A percentile compares a stretch with the other conserved stretches of the same genome.
Conservation (phyloP, 1,284 basidiomycete species). For the Ustilago cynodontis region DNA sequence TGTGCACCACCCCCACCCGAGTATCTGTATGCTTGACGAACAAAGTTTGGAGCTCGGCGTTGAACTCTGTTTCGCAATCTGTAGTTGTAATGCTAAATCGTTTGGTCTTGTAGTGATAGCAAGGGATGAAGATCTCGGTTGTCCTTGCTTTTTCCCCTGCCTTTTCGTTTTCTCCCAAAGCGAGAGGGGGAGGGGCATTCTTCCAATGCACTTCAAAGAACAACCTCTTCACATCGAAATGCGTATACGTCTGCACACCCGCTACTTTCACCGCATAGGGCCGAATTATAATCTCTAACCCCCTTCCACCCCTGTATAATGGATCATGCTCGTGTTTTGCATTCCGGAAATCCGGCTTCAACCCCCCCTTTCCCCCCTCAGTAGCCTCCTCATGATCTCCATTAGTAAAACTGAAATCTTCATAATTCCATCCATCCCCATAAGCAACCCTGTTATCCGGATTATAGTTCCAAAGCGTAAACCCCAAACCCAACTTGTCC, state of each 20-base stretch:
- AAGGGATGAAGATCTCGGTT: constrained; percentile 62
- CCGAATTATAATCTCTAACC: constrained; percentile 77
- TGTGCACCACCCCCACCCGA: constrained; percentile 38
- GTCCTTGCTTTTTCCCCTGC: constrained; percentile 6
- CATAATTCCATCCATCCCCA: constrained; percentile 95
- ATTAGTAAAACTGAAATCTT: constrained; percentile 78
- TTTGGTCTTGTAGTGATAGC: constrained; percentile 44
- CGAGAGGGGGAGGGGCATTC: constrained; percentile 34
- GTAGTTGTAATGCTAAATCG: constrained; percentile 42
- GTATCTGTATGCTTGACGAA: constrained; percentile 46
- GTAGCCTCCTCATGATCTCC: constrained; percentile 74
- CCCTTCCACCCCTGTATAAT: constrained; percentile 83
- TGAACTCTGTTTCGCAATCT: constrained; percentile 33
- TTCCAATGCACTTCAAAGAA: constrained; percentile 62
- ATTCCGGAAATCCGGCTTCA: constrained; percentile 57
- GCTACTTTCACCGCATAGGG: constrained; percentile 69
- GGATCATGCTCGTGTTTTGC: constrained; percentile 71
- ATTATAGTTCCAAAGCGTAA: constrained; percentile 90
- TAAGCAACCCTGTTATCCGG: constrained; percentile 81
- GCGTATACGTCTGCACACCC: constrained; percentile 58
- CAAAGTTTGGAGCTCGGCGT: constrained; percentile 53
- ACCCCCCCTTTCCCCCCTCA: constrained; percentile 4
- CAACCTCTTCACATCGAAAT: constrained; percentile 56
- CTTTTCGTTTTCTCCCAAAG: constrained; percentile 24
- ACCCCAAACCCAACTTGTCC: constrained; percentile 65